These are phyloP conservation scores for Coemansia guatemalensis DNA, from an alignment of 192 early-diverging fungal genomes.

Conservation along the genomic window DNA sequence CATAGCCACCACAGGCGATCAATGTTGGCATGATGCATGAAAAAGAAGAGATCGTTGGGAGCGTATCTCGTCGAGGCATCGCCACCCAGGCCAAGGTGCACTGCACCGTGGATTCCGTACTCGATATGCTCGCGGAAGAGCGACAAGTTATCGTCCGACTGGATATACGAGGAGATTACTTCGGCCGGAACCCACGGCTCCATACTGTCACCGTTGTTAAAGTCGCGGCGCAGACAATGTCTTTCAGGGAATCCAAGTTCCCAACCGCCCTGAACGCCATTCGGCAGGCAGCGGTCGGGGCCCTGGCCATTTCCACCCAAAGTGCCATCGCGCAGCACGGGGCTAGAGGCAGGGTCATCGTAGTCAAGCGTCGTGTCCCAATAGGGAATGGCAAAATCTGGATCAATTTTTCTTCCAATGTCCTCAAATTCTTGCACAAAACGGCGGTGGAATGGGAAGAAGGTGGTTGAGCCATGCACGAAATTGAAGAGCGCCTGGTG, in stretches of 20 bases:
- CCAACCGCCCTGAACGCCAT: slow-evolving; percentile 42
- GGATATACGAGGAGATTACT: slow-evolving; percentile 44
- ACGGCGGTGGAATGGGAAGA: slow-evolving; percentile 54
- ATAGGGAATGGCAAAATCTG: slow-evolving; percentile 44
- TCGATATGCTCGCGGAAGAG: slow-evolving; percentile 52
- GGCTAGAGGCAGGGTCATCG: slow-evolving; percentile 30
- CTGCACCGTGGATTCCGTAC: slow-evolving; percentile 49
- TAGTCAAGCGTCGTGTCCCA: slow-evolving; percentile 47
- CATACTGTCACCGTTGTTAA: slow-evolving; percentile 26
- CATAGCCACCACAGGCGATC: slow-evolving; percentile 61
- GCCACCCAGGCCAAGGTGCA: slow-evolving; percentile 51
- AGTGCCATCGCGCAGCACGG: slow-evolving; percentile 19
- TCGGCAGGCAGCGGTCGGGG: slow-evolving; percentile 15
- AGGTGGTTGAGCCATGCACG: slow-evolving; percentile 46
- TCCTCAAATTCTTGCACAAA: slow-evolving; percentile 54
- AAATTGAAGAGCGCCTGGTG: slow-evolving; percentile 38
- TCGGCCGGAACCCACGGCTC: slow-evolving; percentile 43
- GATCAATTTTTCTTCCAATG: slow-evolving; percentile 32
- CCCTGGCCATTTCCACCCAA: slow-evolving; percentile 46
- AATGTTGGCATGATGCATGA: slow-evolving; percentile 63
- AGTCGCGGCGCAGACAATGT: slow-evolving; percentile 39
- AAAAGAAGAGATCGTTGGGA: slow-evolving; percentile 63
- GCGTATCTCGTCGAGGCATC: slow-evolving; percentile 51
- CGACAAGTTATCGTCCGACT: slow-evolving; percentile 21
- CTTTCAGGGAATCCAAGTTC: slow-evolving; percentile 18